Evolutionary conservation across 2,329 filamentous ascomycete species (phyloP), one percentile per base, ranked within the genome.

Genomic region (Sphaceloma murrayae): DNA sequence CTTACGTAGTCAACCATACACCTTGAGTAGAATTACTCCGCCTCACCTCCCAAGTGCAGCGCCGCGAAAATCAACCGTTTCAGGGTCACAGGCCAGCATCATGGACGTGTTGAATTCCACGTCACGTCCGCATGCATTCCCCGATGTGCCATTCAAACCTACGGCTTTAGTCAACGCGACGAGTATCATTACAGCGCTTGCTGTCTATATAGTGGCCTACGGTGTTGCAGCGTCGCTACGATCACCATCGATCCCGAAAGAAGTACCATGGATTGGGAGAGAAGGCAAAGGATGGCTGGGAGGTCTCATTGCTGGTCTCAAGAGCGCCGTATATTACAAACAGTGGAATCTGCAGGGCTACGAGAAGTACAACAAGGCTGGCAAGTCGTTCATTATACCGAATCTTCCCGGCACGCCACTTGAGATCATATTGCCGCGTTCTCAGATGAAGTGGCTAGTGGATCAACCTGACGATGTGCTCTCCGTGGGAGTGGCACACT

Each of bases 381-480:
- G 30, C 24, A 27, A 29, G 30, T 40, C 36, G 5, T 40, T 40
- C 10, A 17, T 30, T 13, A 16, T 40, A 13, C 36, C 36, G 3
- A n/a, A 29, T 4, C 14, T 40, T 30, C 36, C 36, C 19, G 36
- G 36, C 18, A 11, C 21, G 4, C 22, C 24, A 5, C 13, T 26
- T 7, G 58, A 60, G 48, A 45, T 65, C 26, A 49, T 66, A 3
- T 46, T 67, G 4, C 63, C 64, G 17, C 36, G 36, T 11, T 40
- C 36, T 8, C 36, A 40, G 24, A 40, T 40, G 36, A 40, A 30
- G 8, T 68, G 66, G 66, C 56, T 69, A 34, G 51, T 67, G 13
- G 61, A 65, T 21, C 61, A 67, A 44, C 63, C 67, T 2, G 66
- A 68, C 40, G 46, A 52, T 21, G 52, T 67, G n/a, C 52, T 66